A percentile compares a stretch with the other conserved stretches of the same genome.
These are phyloP conservation scores for Neopestalotiopsis clavispora DNA, from an alignment of 2,329 filamentous ascomycete species.

Conservation along the genomic window DNA sequence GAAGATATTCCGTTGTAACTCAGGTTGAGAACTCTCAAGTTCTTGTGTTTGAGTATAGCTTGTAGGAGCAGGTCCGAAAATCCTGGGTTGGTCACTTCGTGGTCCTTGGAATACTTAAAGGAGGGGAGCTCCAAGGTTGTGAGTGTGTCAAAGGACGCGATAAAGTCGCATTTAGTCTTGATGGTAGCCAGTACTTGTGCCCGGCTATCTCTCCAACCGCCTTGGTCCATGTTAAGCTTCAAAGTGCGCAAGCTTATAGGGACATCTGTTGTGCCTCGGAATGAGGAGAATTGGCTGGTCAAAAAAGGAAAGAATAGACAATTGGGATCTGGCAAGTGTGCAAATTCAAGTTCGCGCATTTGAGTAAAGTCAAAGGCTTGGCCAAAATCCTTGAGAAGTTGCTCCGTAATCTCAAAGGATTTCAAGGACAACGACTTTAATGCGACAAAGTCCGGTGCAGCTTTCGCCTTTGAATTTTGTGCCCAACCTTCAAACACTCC, in stretches of 20 bases:
- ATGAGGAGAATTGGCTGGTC: background rate
- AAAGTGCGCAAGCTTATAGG: conserved; percentile 5
- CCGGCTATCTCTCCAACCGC: background rate
- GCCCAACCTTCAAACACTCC: background rate
- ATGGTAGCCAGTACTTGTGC: background rate
- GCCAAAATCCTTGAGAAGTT: background rate
- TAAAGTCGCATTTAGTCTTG: conserved; percentile 11
- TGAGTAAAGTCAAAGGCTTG: conserved; percentile 7
- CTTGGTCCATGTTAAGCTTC: background rate
- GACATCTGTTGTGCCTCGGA: background rate
- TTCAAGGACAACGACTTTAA: conserved; percentile 2
- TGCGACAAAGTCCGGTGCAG: background rate
- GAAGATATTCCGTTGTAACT: background rate
- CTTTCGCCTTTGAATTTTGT: background rate
- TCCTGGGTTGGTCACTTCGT: background rate
- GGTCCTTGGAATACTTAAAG: background rate
- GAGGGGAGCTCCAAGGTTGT: conserved; percentile 8
- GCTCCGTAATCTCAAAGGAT: background rate
- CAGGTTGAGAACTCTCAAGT: conserved; percentile 7
- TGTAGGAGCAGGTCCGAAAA: conserved; percentile 8
- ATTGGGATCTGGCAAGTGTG: background rate
- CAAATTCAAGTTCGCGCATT: background rate
- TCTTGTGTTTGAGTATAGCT: conserved; percentile 15
- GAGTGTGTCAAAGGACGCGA: conserved; percentile 16
- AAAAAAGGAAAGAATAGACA: conserved; percentile 8